Percentiles rank a stretch among this genome's conserved stretches.
These are phyloP conservation scores for Infundibulicybe gibba DNA, from an alignment of 768 basidiomycete species.

Conservation along the genomic window DNA sequence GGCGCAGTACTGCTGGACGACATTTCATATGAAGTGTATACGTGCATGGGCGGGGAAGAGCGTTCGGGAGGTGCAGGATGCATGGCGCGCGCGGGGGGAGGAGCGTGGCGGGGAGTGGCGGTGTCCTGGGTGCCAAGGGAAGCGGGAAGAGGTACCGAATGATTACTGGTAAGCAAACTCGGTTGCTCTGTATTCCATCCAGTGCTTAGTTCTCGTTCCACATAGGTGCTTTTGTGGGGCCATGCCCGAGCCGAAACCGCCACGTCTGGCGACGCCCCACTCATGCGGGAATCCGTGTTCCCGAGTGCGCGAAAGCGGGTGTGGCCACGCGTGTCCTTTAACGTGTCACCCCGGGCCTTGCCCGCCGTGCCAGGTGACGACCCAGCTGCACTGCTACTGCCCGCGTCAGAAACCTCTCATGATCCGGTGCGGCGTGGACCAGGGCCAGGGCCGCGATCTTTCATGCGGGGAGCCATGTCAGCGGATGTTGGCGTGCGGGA, in stretches of 20 bases:
- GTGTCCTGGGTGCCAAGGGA: slow-evolving; percentile 91
- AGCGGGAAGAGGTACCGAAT: slow-evolving; percentile 61
- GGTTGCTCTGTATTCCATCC: background rate
- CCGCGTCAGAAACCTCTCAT: slow-evolving; percentile 53
- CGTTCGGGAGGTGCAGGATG: slow-evolving; percentile 67
- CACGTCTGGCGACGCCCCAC: slow-evolving; percentile 69
- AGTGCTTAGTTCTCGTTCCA: slow-evolving; percentile 12
- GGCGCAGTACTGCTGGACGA: slow-evolving; percentile 79
- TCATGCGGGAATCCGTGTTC: slow-evolving; percentile 73
- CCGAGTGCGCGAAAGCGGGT: slow-evolving; percentile 51
- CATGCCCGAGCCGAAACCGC: slow-evolving; percentile 65
- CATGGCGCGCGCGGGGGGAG: slow-evolving; percentile 71
- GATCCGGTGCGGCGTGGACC: slow-evolving; percentile 50
- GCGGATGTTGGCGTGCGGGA: slow-evolving; percentile 57
- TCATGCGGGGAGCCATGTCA: slow-evolving; percentile 43
- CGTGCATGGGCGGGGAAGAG: slow-evolving; percentile 84
- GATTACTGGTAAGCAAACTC: slow-evolving; percentile 55
- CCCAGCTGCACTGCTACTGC: slow-evolving; percentile 78
- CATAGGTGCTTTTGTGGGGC: slow-evolving; percentile 87
- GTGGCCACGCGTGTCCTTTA: slow-evolving; percentile 80
- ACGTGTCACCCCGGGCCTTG: slow-evolving; percentile 95
- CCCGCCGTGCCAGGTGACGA: slow-evolving; percentile 85
- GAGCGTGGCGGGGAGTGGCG: slow-evolving; percentile 74
- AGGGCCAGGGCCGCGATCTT: slow-evolving; percentile 17
- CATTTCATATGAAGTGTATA: slow-evolving; percentile 90